Base-by-base conservation (phyloP, 805 yeast species). In the Candida glaebosa region DNA sequence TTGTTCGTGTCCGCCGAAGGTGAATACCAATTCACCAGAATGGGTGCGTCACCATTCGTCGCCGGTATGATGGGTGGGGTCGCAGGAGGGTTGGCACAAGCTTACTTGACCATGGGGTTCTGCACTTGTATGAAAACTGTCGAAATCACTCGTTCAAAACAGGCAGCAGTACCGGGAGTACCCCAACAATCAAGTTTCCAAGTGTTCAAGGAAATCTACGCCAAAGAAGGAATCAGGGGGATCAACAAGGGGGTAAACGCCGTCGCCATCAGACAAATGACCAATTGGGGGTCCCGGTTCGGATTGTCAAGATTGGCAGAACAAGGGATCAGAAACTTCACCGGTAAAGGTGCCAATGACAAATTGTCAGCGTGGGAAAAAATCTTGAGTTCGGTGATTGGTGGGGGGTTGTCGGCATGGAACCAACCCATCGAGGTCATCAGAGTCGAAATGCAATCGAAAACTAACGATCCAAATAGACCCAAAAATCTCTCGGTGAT, bases 41-140 rank as follows among this genome's bases (percentile, higher is more conserved):
- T 83, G 16, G 95, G 95, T 39, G 46, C 76, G 72, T 52, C 47
- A 43, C 79, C 84, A 48, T 89, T 93, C 54, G 73, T 80, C 22
- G 77, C 93, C 10, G 99, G 99, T 61, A 89, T 93, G 64, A 79
- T 88, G 43, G 98, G 98, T 57, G 99, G 99, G 76, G 80, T 93
- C 63, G 60, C 84, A 41, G 99, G 98, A 65, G 99, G 99, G 65
- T 76, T 93, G 45, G 96, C 93, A 6, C 99, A 93, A 72, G 95
- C 97, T 9, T 93, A 93, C 59, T 73, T 89, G 48, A 89, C 98
- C 4, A 86, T 91, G 90, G 98, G 99, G 5, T 90, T 93, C 77
- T 88, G 97, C 67, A 93, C 99, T 1, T 91, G 97, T 70, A 93
- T 93, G 97, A 93, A 93, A 69, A 93, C 99, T 0, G 98, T 90